Evolutionary conservation across 805 yeast genomes (phyloP).

Genomic region (Zygotorulaspora florentina): DNA sequence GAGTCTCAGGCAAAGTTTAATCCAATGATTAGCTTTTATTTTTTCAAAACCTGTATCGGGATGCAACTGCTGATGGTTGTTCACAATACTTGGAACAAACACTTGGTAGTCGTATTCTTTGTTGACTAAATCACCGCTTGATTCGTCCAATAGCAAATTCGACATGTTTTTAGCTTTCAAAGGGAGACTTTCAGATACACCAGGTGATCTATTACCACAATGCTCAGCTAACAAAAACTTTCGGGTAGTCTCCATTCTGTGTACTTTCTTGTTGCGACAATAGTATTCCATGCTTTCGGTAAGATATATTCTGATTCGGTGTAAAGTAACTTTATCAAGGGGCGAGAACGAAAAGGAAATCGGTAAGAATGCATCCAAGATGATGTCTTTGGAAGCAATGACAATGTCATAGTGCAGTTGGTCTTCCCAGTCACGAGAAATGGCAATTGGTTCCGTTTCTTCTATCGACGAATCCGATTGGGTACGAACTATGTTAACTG

Average conservation of each 20-base stretch:
- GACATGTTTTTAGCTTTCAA: slow-evolving; percentile 40
- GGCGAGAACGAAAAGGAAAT: slow-evolving; percentile 81
- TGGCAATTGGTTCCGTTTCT: slow-evolving; percentile 89
- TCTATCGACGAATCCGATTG: slow-evolving; percentile 77
- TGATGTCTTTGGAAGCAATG: slow-evolving; percentile 83
- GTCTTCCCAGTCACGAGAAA: slow-evolving; percentile 90
- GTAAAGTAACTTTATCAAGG: slow-evolving; percentile 77
- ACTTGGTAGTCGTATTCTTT: slow-evolving; percentile 82
- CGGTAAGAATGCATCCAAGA: slow-evolving; percentile 79
- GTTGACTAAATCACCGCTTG: slow-evolving; percentile 57
- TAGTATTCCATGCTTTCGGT: slow-evolving; percentile 91
- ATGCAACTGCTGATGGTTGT: slow-evolving; percentile 55
- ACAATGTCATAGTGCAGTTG: slow-evolving; percentile 85
- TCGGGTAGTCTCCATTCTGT: slow-evolving; percentile 84
- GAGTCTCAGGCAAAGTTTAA: slow-evolving; percentile 78
- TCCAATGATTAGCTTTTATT: slow-evolving; percentile 93
- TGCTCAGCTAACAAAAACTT: slow-evolving; percentile 80
- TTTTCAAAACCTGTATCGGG: slow-evolving; percentile 81
- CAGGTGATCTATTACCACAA: slow-evolving; percentile 49
- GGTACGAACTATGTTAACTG: slow-evolving; percentile 65
- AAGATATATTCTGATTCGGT: slow-evolving; percentile 76
- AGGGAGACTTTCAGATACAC: slow-evolving; percentile 29
- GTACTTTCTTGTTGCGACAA: slow-evolving; percentile 81
- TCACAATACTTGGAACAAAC: slow-evolving; percentile 69
- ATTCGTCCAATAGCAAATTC: slow-evolving; percentile 40